A percentile compares a stretch with the other conserved stretches of the same genome.
Evolutionary conservation across 2,329 filamentous ascomycete genomes (phyloP).

Genomic region (Achaetomium macrosporum): DNA sequence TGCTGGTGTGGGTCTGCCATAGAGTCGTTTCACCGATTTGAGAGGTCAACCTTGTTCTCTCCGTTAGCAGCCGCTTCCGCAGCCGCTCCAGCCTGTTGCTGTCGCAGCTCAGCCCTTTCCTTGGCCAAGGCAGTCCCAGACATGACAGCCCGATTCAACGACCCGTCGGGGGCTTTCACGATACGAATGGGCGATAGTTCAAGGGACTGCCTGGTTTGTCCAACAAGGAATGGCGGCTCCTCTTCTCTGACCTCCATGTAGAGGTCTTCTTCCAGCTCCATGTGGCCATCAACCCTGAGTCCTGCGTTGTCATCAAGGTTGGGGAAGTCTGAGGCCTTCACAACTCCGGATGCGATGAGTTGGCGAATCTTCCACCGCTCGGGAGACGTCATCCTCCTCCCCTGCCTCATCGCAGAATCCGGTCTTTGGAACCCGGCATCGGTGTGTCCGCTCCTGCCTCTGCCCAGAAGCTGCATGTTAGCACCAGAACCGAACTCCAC

Average conservation of each 20-base stretch:
- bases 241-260: constrained; percentile 96
- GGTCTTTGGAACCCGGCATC: constrained; percentile 51
- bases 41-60: constrained; percentile 74
- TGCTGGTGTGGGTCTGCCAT: constrained; percentile 78
- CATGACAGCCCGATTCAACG: constrained; percentile 92
- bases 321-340: constrained; percentile 87
- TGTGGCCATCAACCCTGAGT: constrained; percentile 73
- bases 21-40: constrained; percentile 91
- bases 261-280: constrained; percentile 92
- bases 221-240: constrained; percentile 92
- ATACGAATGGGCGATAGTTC: constrained; percentile 94
- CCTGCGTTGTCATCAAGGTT: constrained; percentile 89
- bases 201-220: constrained; percentile 92
- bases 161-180: constrained; percentile 96
- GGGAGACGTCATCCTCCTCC: constrained; percentile 92
- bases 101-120: constrained; percentile 80
- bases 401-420: constrained; percentile 50
- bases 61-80: constrained; percentile 59
- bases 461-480: constrained; percentile 70
- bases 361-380: constrained; percentile 98
- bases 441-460: constrained; percentile 40
- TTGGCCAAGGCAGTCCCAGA: constrained; percentile 81
- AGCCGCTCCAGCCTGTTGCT: constrained; percentile 73
- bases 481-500: constrained; percentile 78
- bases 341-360: constrained; percentile 88